Conservation (phyloP, 495 filamentous ascomycete species). For the Immersiella caudata region DNA sequence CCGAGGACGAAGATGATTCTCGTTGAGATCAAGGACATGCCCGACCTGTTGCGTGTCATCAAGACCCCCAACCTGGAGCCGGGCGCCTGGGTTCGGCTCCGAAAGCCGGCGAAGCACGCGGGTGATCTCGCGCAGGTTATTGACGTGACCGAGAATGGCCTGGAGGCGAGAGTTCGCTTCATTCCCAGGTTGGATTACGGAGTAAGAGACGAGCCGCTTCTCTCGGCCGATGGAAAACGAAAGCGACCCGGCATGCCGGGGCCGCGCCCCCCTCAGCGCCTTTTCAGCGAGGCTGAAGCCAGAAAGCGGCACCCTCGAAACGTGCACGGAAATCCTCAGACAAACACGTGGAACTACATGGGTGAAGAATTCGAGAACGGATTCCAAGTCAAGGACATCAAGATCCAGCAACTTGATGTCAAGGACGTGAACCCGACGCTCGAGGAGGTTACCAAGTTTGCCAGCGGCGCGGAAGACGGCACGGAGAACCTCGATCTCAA, state of each 20-base stretch:
- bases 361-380: slow-evolving; percentile 90
- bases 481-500: slow-evolving; percentile 90
- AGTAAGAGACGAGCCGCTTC: slow-evolving; percentile 68
- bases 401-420: slow-evolving; percentile 77
- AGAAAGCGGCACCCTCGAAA: slow-evolving; percentile 81
- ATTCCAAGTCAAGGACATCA: slow-evolving; percentile 92
- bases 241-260: slow-evolving; percentile 67
- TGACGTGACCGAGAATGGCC: slow-evolving; percentile 88
- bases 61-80: slow-evolving; percentile 85
- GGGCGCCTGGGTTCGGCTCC: slow-evolving; percentile 89
- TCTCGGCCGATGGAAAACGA: slow-evolving; percentile 68
- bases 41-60: slow-evolving; percentile 84
- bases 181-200: slow-evolving; percentile 95
- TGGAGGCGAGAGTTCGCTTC: slow-evolving; percentile 81
- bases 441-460: slow-evolving; percentile 93
- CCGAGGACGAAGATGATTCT: slow-evolving; percentile 78
- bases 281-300: slow-evolving; percentile 94
- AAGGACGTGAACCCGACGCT: slow-evolving; percentile 90
- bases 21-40: slow-evolving; percentile 97
- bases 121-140: slow-evolving; percentile 92
- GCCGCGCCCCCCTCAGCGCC: slow-evolving; percentile 78
- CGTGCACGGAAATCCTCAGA: slow-evolving; percentile 61
- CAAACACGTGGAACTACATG: slow-evolving; percentile 79
- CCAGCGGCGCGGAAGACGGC: slow-evolving; percentile 84
- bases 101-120: slow-evolving; percentile 75